Evolutionary conservation across 208 protist species (phyloP).

Genomic region (Trypanosoma mega): DNA sequence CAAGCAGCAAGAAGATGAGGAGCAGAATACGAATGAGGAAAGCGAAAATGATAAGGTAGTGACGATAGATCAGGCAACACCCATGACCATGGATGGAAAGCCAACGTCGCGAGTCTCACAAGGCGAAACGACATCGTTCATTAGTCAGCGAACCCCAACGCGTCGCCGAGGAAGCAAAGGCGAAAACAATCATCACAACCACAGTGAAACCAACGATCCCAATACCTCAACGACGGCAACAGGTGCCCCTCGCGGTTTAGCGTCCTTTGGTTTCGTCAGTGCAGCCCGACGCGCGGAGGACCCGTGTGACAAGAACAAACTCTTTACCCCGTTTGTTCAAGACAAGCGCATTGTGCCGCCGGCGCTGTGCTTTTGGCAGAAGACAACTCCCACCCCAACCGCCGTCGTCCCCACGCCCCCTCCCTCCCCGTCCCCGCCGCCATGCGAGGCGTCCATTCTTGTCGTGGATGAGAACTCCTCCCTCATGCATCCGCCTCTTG

Average conservation of each 20-base stretch:
- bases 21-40: background rate
- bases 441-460: too few species aligned
- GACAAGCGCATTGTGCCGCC: constrained; percentile 70
- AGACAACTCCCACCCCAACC: background rate
- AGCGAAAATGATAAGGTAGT: background rate
- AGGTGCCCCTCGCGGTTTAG: constrained; percentile 29
- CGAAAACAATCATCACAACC: background rate
- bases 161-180: too few species aligned
- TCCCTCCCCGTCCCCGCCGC: background rate
- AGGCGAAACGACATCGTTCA: too few species aligned
- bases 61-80: too few species aligned
- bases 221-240: background rate
- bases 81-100: too few species aligned
- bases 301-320: constrained; percentile 38
- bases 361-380: constrained; percentile 64
- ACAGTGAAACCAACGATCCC: background rate
- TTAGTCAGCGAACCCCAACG: too few species aligned
- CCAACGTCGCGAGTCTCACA: too few species aligned
- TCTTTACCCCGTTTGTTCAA: constrained; percentile 79
- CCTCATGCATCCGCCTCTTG: too few species aligned
- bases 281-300: constrained; percentile 22
- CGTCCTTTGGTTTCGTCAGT: constrained; percentile 63
- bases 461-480: too few species aligned
- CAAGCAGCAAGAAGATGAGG: background rate
- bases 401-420: background rate